A percentile compares a stretch with the other conserved stretches of the same genome.
Evolutionary conservation across 2,329 filamentous ascomycete species (phyloP).

Genomic region (Talaromyces sp.): DNA sequence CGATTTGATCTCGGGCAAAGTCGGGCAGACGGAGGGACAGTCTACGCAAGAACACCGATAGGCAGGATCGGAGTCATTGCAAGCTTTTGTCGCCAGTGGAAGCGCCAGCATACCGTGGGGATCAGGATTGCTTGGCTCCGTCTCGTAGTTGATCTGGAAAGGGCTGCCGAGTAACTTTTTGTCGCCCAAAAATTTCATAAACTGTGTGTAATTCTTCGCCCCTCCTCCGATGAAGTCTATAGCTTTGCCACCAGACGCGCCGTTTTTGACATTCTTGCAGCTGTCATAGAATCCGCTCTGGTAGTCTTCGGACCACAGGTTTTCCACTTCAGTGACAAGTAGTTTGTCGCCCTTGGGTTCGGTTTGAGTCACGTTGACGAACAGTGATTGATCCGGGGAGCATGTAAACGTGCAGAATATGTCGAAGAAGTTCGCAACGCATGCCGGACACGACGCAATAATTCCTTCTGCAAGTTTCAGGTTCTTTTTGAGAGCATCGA

Average conservation of each 20-base stretch:
- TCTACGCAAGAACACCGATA: constrained; percentile 93
- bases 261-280: constrained; percentile 98
- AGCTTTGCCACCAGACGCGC: constrained; percentile 84
- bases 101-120: constrained; percentile 68
- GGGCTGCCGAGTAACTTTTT: constrained; percentile 87
- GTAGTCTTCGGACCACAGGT: constrained; percentile 79
- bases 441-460: constrained; percentile 90
- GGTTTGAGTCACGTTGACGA: constrained; percentile 83
- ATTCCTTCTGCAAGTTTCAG: constrained; percentile 82
- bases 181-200: constrained; percentile 88
- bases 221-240: constrained; percentile 96
- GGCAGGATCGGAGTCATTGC: constrained; percentile 80
- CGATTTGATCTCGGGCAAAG: constrained; percentile 70
- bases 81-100: constrained; percentile 72
- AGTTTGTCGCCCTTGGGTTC: constrained; percentile 53
- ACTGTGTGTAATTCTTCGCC: constrained; percentile 80
- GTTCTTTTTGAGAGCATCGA: constrained; percentile 76
- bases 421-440: constrained; percentile 98
- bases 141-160: constrained; percentile 89
- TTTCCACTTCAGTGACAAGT: constrained; percentile 84
- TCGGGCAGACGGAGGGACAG: constrained; percentile 79
- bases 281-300: constrained; percentile 89
- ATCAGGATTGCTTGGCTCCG: constrained; percentile 55
- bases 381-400: constrained; percentile 92
- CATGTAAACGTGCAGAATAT: constrained; percentile 98